Base-by-base conservation (phyloP, 345 rosid species). In the Linum trigynum region DNA sequence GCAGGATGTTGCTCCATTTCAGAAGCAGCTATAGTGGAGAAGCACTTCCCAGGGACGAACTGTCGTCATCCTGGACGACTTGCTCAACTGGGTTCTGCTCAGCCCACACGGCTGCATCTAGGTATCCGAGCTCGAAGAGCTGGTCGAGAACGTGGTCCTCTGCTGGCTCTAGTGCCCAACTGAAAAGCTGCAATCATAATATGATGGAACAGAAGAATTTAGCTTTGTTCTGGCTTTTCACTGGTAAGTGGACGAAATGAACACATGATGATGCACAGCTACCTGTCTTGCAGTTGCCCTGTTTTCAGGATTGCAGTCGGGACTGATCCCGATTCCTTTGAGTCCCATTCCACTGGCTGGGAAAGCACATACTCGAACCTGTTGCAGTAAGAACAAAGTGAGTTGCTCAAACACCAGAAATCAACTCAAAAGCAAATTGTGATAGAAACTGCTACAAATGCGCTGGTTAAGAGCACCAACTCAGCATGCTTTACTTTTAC, bases 121-220 rank as follows among this genome's bases (percentile, higher is more conserved):
- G 66, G 65, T 86, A 88, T 63, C 99, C 99, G 0, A 79, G 71
- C 78, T 94, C 89, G 67, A 90, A 94, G 62, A 94, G 84, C 58
- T 67, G 65, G 63, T 88, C 97, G 39, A 94, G 86, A 43, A 90
- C 64, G 4, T 68, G 71, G 75, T 90, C 97, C 67, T 68, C 87
- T 58, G 97, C 96, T 58, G 97, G 99, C 83, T 86, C 92, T 59
- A 94, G 74, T 42, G 99, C 95, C 99, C 96, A 94, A 55, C 79
- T 88, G 75, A 94, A 75, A 75, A 94, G 85, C 99, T 94, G 81
- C 35, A 61, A 62, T 2, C 15, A 55, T 65, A 45, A 45, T 5
- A 2, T 45, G 10, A 8, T 5, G 51, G 32, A 23, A 23, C 1
- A 23, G 32, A 23, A 23, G 32, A 23, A 23, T 23, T 45, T 45